Evolutionary conservation across 108 stramenopile genomes (phyloP), one percentile per base, ranked within the genome.

Genomic region (Mediolabrus comicus): DNA sequence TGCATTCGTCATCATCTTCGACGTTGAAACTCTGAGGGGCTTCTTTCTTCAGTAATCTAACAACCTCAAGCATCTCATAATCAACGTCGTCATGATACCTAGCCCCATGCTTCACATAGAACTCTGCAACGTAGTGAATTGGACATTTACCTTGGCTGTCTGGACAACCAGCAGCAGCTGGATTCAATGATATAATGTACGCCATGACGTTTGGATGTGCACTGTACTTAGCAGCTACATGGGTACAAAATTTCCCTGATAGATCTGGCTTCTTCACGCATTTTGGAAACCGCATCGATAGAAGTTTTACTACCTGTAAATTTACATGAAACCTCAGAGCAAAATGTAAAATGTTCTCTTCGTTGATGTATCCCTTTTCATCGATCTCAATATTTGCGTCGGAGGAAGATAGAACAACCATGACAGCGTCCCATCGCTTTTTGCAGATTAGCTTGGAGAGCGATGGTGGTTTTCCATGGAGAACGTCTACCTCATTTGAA

Each of bases 61-160:
- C 62, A 10, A 75, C 74, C 36, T 75, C 43, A 49, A 80, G 59
- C 74, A 80, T 53, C 11, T 46, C 49, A 4, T 80, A 74, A 27
- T 62, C 46, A 1, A 68, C 67, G 27, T 51, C 41, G 25, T 53
- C 34, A 3, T 16, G 53, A 28, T 26, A 60, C 32, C 35, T 73
- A 36, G 55, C 68, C 49, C 13, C 22, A 29, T 13, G 49, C 59
- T 49, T 49, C 1, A 7, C 6, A 38, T 80, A 80, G 55, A 64
- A 80, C 54, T 80, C 69, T 4, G 33, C 79, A 41, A 71, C 74
- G 32, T 80, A 80, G 36, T 81, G 80, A 28, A 81, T 72, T 31
- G 80, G 80, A 39, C 75, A 61, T 59, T 77, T 81, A n/a, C 80
- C 75, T 1, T n/a, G 27, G 16, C 35, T 51, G 53, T 81, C 80